phyloP scores from a whole-genome alignment of 2,329 filamentous ascomycete species.

The Mycogone perniciosa region DNA sequence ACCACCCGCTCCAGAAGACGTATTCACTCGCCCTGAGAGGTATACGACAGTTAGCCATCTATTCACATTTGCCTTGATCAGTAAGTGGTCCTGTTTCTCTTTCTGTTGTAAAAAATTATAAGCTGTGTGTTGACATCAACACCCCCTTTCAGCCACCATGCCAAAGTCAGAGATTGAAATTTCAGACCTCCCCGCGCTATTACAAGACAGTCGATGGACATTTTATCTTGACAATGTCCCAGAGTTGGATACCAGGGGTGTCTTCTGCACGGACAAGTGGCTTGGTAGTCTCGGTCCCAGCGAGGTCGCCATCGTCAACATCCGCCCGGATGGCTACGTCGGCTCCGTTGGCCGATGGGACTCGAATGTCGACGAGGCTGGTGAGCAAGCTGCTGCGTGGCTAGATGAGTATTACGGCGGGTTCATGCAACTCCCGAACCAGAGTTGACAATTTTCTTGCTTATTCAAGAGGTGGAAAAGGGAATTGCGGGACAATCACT shows the following conservation, averaged over 20 bases:
- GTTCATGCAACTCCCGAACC: slow-evolving; percentile 44
- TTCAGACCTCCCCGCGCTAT: slow-evolving; percentile 52
- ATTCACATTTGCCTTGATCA: slow-evolving; percentile 65
- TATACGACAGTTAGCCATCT: slow-evolving; percentile 63
- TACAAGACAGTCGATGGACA: slow-evolving; percentile 63
- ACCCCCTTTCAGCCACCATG: slow-evolving; percentile 44
- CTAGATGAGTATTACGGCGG: slow-evolving; percentile 48
- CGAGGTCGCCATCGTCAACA: slow-evolving; percentile 59
- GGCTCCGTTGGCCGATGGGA: slow-evolving; percentile 55
- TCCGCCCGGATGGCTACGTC: slow-evolving; percentile 69
- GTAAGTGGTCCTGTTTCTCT: slow-evolving; percentile 32
- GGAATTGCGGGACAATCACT: background rate
- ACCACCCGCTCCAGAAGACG: slow-evolving; percentile 52
- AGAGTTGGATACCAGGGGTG: slow-evolving; percentile 46
- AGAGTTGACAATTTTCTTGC: background rate
- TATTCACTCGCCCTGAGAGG: slow-evolving; percentile 59
- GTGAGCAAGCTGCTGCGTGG: slow-evolving; percentile 47
- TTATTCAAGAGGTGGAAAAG: background rate
- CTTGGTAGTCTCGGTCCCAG: slow-evolving; percentile 50
- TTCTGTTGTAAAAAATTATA: background rate
- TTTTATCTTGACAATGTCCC: slow-evolving; percentile 64
- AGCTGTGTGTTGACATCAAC: background rate
- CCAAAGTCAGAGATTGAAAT: slow-evolving; percentile 59
- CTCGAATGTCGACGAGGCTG: slow-evolving; percentile 43
- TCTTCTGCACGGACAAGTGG: slow-evolving; percentile 62